phyloP scores from a whole-genome alignment of 169 alveolate genomes.

The Eimeria necatrix region DNA sequence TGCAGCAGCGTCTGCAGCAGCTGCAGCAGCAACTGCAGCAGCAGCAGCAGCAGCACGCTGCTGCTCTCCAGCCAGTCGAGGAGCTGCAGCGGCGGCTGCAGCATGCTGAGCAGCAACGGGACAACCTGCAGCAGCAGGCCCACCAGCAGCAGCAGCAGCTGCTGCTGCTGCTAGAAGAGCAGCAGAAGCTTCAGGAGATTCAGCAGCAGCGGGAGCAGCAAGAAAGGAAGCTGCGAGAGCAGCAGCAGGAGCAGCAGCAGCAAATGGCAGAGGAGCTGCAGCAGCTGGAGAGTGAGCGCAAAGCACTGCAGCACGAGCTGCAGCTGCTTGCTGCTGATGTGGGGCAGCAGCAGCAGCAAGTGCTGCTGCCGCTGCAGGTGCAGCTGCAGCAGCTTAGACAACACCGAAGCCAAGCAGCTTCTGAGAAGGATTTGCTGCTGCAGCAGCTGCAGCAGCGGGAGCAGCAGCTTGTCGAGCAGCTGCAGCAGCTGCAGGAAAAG shows the following conservation, averaged over 20 bases:
- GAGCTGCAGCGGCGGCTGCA: constrained; percentile 50
- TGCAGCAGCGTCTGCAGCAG: neutral
- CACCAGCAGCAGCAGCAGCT: neutral
- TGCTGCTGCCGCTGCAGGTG: neutral
- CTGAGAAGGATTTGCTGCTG: constrained; percentile 25
- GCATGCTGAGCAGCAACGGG: constrained; percentile 45
- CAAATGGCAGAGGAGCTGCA: constrained; percentile 15
- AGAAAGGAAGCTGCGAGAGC: neutral
- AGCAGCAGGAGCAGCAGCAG: constrained; percentile 40
- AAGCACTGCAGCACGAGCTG: neutral
- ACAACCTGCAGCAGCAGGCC: constrained; percentile 4
- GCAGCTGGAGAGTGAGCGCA: neutral
- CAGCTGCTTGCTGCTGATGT: too few relatives aligned
- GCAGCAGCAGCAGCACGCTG: constrained; percentile 13
- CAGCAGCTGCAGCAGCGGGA: constrained; percentile 42
- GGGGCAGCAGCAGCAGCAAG: constrained; percentile 31
- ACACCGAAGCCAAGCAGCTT: neutral
- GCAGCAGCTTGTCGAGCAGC: constrained; percentile 28
- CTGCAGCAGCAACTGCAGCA: constrained; percentile 35
- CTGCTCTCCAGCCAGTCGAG: neutral
- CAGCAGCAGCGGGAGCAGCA: constrained; percentile 25
- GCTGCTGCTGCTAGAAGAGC: constrained; percentile 24
- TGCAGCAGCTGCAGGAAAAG: constrained; percentile 55
- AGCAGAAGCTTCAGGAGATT: neutral
- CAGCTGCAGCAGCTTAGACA: constrained; percentile 2